Percentiles rank a stretch among this genome's conserved stretches.
These are phyloP conservation scores for Chrysanthemum lavandulifolium DNA, from an alignment of 129 eudicot species.

Conservation along the genomic window DNA sequence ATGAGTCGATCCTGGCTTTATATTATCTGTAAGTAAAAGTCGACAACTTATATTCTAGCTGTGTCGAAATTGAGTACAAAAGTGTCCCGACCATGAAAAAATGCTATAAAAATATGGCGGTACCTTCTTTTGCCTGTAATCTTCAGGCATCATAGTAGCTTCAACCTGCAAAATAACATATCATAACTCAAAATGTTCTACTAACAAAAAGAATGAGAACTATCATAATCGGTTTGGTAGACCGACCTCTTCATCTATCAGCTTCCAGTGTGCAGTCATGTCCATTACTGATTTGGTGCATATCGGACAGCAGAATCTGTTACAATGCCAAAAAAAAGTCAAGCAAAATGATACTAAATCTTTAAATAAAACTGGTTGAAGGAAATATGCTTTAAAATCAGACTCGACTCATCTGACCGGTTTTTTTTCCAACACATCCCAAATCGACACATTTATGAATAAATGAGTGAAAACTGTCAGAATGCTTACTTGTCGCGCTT, in stretches of 20 bases:
- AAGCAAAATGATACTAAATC: background rate
- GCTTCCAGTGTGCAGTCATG: constrained; percentile 89
- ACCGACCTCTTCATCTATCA: constrained; percentile 92
- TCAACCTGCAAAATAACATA: constrained; percentile 53
- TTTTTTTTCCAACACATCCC: background rate
- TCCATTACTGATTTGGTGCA: constrained; percentile 84
- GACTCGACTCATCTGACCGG: background rate
- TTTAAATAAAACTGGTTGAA: background rate
- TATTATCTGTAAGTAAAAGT: too few relatives aligned
- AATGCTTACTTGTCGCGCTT: constrained; percentile 83
- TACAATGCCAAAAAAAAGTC: background rate
- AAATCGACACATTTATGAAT: background rate
- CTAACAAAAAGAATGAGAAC: background rate
- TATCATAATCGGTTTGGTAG: background rate
- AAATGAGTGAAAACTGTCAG: background rate
- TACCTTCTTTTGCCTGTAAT: constrained; percentile 86
- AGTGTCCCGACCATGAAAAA: too few relatives aligned
- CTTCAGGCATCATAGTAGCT: constrained; percentile 90
- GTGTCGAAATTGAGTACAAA: too few relatives aligned
- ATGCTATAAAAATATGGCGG: background rate
- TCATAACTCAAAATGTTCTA: background rate
- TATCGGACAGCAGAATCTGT: constrained; percentile 88
- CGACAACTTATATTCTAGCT: too few relatives aligned
- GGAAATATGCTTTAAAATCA: too few relatives aligned
- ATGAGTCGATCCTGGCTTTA: background rate